Conservation (phyloP, 2,329 filamentous ascomycete genomes). For the Nectriaceae sp. region DNA sequence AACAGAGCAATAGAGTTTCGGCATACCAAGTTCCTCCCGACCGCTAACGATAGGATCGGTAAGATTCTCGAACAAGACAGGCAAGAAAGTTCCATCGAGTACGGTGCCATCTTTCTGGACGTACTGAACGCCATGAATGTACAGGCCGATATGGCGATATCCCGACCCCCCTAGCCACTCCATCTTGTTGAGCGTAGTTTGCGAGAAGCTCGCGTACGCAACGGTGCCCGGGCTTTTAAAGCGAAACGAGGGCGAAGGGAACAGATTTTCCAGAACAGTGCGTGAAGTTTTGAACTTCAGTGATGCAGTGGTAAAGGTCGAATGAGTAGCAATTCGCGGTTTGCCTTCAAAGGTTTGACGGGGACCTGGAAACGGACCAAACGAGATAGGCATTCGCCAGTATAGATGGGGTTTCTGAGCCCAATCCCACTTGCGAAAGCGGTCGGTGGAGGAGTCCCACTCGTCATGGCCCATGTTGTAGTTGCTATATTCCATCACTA, state of each 20-base stretch:
- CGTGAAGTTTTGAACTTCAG: conserved; percentile 52
- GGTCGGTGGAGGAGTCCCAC: conserved; percentile 17
- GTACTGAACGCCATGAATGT: conserved; percentile 64
- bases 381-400: conserved; percentile 23
- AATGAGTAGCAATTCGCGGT: conserved; percentile 3
- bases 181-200: conserved; percentile 50
- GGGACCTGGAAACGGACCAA: conserved; percentile 24
- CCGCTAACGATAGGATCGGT: conserved; percentile 62
- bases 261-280: conserved; percentile 50
- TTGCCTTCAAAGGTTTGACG: conserved; percentile 16
- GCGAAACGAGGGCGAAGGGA: conserved; percentile 42
- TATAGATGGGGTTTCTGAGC: conserved; percentile 6
- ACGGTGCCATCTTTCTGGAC: conserved; percentile 48
- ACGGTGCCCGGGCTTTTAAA: conserved; percentile 47
- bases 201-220: conserved; percentile 44
- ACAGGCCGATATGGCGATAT: conserved; percentile 60
- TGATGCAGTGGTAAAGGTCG: conserved; percentile 46
- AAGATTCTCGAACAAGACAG: conserved; percentile 59
- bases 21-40: conserved; percentile 63
- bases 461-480: conserved; percentile 25
- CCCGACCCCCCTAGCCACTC: conserved; percentile 62
- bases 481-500: conserved; percentile 14
- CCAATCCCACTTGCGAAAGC: conserved; percentile 16
- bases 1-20: conserved; percentile 57
- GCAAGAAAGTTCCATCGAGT: conserved; percentile 54